Base-by-base conservation (phyloP, 768 basidiomycete genomes). In the Phlegmacium glaucopus region DNA sequence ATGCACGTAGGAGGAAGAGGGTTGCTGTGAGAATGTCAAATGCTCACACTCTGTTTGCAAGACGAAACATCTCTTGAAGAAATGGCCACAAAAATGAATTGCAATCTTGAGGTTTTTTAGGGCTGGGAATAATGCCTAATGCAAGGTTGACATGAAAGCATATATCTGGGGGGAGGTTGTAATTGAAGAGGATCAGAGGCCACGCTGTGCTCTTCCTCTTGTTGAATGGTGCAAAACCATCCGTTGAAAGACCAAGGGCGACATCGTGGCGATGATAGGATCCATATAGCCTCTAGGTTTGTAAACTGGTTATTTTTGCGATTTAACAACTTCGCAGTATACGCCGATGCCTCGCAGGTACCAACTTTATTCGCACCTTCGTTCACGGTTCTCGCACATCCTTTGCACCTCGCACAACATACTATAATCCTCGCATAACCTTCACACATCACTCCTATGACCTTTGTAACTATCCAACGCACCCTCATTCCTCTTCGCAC, bases 91-190 rank as follows among this genome's bases (percentile, higher is more conserved):
- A 53, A 42, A 77, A 79, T 0, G 77, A 79, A 36, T 68, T 66
- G 1, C 68, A 26, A 47, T 77, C 71, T n/a, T 63, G 57, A 0
- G 76, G 72, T 32, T 70, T 68, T 13, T 68, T 65, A 0, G 75
- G 76, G 0, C 77, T 72, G 1, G 75, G 76, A 39, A 79, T 73
- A 39, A 76, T 59, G 10, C 72, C 71, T 8, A 75, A 35, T 25
- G 61, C 63, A 3, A 79, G 39, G 4, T 63, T 43, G 9, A 66
- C 42, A 18, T 65, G 69, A 27, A 65, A 70, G 2, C 66, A 61
- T 4, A 67, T 51, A 4, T 70, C 63, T 2, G 65, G 62, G 1
- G 56, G 56, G 13, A 68, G 55, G 41, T 68, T 67, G 46, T 56
- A 61, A 40, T 74, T 74, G 48, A 69, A 61, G 0, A 72, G 9